Conservation (phyloP, 768 basidiomycete species). For the Tulasnella sp. region DNA sequence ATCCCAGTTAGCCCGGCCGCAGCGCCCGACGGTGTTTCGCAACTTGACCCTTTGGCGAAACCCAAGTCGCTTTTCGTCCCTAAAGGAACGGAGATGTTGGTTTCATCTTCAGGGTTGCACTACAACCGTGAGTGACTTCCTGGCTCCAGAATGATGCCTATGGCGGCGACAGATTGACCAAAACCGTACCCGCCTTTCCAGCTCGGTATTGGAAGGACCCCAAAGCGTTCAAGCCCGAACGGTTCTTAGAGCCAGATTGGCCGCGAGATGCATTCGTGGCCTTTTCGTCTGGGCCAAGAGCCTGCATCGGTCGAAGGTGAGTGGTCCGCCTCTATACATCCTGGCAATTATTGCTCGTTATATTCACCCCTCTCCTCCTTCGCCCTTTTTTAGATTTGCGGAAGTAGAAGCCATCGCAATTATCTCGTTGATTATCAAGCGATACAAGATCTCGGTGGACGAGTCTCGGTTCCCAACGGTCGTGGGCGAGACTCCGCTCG, state of each 20-base stretch:
- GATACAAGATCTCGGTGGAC: conserved; percentile 9
- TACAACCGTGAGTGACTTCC: conserved; percentile 16
- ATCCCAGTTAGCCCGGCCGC: background rate
- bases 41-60: background rate
- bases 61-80: conserved; percentile 4
- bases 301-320: background rate
- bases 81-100: conserved; percentile 4
- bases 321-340: background rate
- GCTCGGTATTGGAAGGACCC: conserved; percentile 26
- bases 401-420: conserved; percentile 22
- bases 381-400: conserved; percentile 18
- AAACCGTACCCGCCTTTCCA: background rate
- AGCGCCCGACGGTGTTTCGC: background rate
- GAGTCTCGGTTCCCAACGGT: background rate
- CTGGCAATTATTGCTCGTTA: background rate
- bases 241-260: conserved; percentile 23
- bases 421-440: background rate
- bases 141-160: too few relatives aligned
- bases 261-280: conserved; percentile 25
- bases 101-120: background rate
- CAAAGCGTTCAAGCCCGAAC: conserved; percentile 17
- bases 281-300: conserved; percentile 11
- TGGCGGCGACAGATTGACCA: too few relatives aligned
- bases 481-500: background rate
- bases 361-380: background rate